Base-by-base conservation (phyloP, 202 grass and related monocot species). In the Hordeum pubiflorum region DNA sequence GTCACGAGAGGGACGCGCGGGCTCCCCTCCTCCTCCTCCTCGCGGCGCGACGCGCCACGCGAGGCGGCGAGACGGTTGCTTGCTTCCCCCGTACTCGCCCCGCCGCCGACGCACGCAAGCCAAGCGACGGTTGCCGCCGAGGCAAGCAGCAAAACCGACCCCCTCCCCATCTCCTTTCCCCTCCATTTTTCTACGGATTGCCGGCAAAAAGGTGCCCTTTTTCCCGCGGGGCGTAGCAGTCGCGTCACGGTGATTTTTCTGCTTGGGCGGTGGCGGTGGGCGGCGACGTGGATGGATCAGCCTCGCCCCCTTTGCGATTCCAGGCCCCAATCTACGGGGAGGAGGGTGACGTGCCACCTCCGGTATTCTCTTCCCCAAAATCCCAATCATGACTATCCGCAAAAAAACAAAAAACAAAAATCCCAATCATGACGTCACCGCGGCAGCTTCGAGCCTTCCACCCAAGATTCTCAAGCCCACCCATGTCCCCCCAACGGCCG, bases 51-150 rank as follows among this genome's bases (percentile, higher is more conserved):
- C 68, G 68, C 69, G 41, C 14, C 69, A 2, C 71, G 54, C 77
- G 3, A 77, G 79, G 2, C 50, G 1, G 37, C 76, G 1, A 37
- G 9, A 12, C 10, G 14, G 22, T 32, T 56, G 73, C 29, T 60
- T 58, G 17, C 12, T 13, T 27, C 23, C 14, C 46, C 46, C 46
- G 46, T 8, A 1, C 17, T 73, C 33, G 15, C 15, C 58, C 20
- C 14, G 82, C 20, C 14, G 82, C 17, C 58, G 72, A 52, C 27
- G 59, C 74, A 59, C 37, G 78, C 78, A 85, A 89, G 78, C 48
- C 31, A 89, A 70, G 83, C 74, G n/a, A 86, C 67, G 9, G 58
- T 37, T 89, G 52, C 74, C 33, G 74, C 68, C 24, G 58, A 86
- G 83, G 87, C 83, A 86, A 89, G 79, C 79, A 77, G 23, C 44